Evolutionary conservation across 225 moss, liverwort and hornwort species (phyloP).

Genomic region (Polytrichum formosum): DNA sequence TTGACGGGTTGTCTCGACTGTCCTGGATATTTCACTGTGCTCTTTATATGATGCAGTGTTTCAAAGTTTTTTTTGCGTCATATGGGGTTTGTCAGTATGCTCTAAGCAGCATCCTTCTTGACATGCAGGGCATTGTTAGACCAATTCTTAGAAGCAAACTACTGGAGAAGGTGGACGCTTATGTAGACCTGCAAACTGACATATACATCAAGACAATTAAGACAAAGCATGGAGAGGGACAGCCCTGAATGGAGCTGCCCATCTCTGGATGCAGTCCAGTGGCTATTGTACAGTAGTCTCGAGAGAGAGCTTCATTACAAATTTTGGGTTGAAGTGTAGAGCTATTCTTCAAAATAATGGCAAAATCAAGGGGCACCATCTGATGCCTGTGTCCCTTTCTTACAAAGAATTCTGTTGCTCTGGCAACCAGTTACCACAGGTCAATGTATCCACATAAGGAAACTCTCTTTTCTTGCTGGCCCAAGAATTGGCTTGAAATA

Average conservation of each 20-base stretch:
- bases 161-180: conserved; percentile 48
- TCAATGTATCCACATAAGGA: conserved; percentile 20
- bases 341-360: conserved; percentile 41
- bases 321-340: conserved; percentile 43
- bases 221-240: conserved; percentile 38
- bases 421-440: conserved; percentile 36
- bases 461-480: conserved; percentile 25
- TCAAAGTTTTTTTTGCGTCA: background rate
- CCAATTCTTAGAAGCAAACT: conserved; percentile 44
- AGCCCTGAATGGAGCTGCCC: conserved; percentile 35
- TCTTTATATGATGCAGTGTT: background rate
- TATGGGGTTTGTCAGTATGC: background rate
- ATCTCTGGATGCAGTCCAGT: conserved; percentile 27
- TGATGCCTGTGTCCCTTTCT: conserved; percentile 28
- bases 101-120: conserved; percentile 1
- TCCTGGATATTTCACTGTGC: background rate
- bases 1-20: background rate
- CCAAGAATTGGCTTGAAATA: conserved; percentile 15
- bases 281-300: conserved; percentile 43
- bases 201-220: conserved; percentile 35
- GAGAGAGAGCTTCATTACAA: conserved; percentile 17
- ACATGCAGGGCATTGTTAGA: conserved; percentile 37
- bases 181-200: conserved; percentile 49
- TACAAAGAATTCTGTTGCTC: conserved; percentile 36
- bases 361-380: conserved; percentile 36